Evolutionary conservation across 2,329 filamentous ascomycete species (phyloP).

Genomic region (Colletotrichum liriopes): DNA sequence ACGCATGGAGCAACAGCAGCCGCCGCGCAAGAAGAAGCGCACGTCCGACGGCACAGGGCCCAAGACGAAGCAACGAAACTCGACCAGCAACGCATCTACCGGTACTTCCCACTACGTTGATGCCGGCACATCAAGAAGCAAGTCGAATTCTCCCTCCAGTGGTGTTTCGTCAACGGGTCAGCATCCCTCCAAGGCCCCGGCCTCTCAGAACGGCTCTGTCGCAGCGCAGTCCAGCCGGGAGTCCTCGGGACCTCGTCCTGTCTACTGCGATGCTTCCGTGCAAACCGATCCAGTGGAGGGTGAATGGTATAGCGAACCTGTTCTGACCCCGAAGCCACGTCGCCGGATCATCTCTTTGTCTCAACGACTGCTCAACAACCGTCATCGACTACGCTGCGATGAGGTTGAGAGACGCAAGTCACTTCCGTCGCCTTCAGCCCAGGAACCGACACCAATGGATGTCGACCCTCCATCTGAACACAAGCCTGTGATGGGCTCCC

Average conservation of each 20-base stretch:
- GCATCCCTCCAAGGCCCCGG: conserved; percentile 48
- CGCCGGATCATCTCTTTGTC: conserved; percentile 69
- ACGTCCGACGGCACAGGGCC: conserved; percentile 67
- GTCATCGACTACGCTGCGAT: conserved; percentile 60
- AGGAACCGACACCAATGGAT: conserved; percentile 56
- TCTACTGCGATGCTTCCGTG: conserved; percentile 66
- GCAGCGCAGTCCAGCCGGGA: conserved; percentile 54
- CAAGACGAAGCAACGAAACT: conserved; percentile 49
- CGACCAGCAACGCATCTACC: conserved; percentile 38
- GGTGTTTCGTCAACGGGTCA: conserved; percentile 56
- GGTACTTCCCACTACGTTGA: conserved; percentile 63
- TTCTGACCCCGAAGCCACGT: conserved; percentile 56
- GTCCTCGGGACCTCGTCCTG: conserved; percentile 57
- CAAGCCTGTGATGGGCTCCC: conserved; percentile 43
- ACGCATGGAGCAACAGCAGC: conserved; percentile 71
- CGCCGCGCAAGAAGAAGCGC: conserved; percentile 75
- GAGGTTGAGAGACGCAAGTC: conserved; percentile 55
- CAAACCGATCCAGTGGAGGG: conserved; percentile 71
- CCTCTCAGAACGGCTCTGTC: conserved; percentile 50
- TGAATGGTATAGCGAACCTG: conserved; percentile 65
- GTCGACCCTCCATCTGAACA: conserved; percentile 56
- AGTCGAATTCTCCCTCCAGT: conserved; percentile 67
- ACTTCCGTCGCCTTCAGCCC: conserved; percentile 48
- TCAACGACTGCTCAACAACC: conserved; percentile 66
- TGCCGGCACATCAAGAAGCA: conserved; percentile 67